Percentiles rank a stretch among this genome's conserved stretches.
These are phyloP conservation scores for Fusarium sp. DNA, from an alignment of 2,329 filamentous ascomycete species.

Conservation along the genomic window DNA sequence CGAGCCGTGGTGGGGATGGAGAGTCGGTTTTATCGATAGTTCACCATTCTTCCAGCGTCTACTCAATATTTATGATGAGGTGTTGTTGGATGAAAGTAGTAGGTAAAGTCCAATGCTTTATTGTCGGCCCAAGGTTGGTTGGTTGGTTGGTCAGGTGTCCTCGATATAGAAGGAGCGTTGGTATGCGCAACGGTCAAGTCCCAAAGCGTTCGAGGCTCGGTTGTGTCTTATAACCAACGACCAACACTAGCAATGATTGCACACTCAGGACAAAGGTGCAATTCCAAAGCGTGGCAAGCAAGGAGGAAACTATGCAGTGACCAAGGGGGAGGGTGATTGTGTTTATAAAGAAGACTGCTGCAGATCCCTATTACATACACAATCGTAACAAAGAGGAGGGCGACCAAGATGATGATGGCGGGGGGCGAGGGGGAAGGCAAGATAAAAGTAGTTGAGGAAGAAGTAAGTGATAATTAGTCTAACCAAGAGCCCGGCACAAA, in stretches of 20 bases:
- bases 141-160: not conserved
- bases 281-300: not conserved
- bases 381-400: constrained; percentile 11
- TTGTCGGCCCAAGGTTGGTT: not conserved
- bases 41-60: constrained; percentile 21
- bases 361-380: constrained; percentile 19
- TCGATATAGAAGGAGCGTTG: constrained; percentile 18
- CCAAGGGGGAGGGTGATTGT: not conserved
- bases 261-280: not conserved
- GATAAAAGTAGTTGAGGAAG: constrained; percentile 31
- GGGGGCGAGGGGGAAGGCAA: constrained; percentile 7
- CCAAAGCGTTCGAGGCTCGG: not conserved
- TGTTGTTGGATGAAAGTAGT: not conserved
- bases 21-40: constrained; percentile 3
- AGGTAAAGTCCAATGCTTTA: not conserved
- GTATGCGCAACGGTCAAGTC: not conserved
- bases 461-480: constrained; percentile 5
- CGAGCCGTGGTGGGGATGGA: not conserved
- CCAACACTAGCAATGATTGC: not conserved
- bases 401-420: constrained; percentile 16
- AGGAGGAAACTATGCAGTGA: not conserved
- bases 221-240: not conserved
- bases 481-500: constrained; percentile 21
- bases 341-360: not conserved
- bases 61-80: not conserved